Evolutionary conservation across 345 rosid genomes (phyloP).

Genomic region (Corchorus capsularis): DNA sequence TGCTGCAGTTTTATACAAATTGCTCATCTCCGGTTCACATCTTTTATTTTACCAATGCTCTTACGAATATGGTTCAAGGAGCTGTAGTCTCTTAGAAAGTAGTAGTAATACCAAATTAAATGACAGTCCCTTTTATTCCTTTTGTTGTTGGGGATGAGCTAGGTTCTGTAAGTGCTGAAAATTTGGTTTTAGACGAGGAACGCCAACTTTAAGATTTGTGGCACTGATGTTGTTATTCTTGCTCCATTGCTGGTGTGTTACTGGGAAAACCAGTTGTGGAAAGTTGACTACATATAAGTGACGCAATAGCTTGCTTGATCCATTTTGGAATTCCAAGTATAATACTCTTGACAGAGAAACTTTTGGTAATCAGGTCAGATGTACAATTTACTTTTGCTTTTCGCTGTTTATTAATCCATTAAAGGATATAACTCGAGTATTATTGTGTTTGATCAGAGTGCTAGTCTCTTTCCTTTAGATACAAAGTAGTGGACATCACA

Average conservation of each 20-base stretch:
- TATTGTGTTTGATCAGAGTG: neutral
- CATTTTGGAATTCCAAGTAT: neutral
- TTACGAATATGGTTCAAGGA: conserved; percentile 2
- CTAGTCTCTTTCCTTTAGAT: neutral
- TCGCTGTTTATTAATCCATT: neutral
- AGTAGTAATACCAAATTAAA: neutral
- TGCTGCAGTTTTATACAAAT: neutral
- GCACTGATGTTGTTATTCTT: neutral
- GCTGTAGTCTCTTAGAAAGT: neutral
- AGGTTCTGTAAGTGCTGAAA: neutral
- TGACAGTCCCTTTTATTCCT: neutral
- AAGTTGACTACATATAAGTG: neutral
- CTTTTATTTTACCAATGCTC: neutral
- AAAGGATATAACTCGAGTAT: neutral
- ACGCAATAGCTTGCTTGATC: neutral
- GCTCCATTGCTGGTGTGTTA: neutral
- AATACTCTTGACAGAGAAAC: neutral
- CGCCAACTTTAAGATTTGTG: neutral
- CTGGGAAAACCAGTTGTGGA: neutral
- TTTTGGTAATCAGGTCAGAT: conserved; percentile 13
- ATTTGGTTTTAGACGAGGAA: neutral
- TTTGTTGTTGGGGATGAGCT: neutral
- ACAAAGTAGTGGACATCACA: neutral
- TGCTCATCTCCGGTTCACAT: neutral
- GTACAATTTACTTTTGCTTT: neutral